Evolutionary conservation across 2,329 filamentous ascomycete genomes (phyloP).

Genomic region (Colletotrichum lini): DNA sequence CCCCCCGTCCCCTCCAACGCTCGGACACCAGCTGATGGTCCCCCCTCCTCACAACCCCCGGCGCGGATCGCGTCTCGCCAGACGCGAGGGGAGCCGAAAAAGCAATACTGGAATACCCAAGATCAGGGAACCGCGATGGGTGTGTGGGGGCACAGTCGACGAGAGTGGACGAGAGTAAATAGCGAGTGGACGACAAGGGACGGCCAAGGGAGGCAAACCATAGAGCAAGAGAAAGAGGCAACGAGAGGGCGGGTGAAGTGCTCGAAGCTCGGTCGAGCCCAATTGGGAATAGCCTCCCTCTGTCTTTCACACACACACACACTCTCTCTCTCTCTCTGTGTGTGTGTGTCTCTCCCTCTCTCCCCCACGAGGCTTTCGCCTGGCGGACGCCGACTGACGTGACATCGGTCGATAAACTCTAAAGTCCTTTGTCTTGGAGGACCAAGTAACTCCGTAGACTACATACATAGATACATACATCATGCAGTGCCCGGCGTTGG

Average conservation of each 20-base stretch:
- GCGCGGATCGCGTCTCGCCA: conserved; percentile 10
- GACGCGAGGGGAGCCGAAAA: neutral
- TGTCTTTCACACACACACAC: no score
- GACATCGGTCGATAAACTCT: conserved; percentile 23
- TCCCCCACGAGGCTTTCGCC: conserved; percentile 6
- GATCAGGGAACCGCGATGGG: neutral
- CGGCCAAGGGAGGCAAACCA: neutral
- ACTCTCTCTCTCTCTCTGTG: no score
- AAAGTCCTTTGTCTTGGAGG: neutral
- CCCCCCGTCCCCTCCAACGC: neutral
- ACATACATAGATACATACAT: no score
- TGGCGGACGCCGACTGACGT: conserved; percentile 4
- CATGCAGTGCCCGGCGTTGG: no score
- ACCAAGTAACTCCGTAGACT: neutral
- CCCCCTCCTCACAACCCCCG: neutral
- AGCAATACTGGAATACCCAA: conserved; percentile 4
- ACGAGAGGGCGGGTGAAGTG: no score
- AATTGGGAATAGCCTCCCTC: no score
- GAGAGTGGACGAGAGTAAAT: neutral
- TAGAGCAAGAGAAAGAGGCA: neutral
- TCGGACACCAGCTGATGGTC: conserved; percentile 11
- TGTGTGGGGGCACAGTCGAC: no score
- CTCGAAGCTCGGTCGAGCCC: no score
- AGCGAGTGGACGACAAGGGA: neutral
- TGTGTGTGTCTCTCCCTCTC: no score